A percentile compares a stretch with the other conserved stretches of the same genome.
These are phyloP conservation scores for Monoraphidium neglectum DNA, from an alignment of 139 green algal species.

Conservation along the genomic window DNA sequence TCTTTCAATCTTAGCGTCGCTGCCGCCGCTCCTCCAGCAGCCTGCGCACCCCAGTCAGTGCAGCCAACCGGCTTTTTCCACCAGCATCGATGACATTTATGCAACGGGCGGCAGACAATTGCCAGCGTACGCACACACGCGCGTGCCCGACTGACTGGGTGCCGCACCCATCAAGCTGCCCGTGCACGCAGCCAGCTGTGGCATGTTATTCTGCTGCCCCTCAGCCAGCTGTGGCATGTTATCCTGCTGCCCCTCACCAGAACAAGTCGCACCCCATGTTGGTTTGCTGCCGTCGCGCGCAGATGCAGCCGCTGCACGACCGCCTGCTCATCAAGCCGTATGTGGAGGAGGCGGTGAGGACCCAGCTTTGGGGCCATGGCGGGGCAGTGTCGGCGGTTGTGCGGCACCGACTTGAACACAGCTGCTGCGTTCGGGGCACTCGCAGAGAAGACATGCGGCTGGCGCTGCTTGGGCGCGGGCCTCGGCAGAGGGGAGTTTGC, in stretches of 20 bases:
- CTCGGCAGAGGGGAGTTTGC: neutral
- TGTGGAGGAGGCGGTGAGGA: slow-evolving; percentile 38
- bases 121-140: too few relatives aligned
- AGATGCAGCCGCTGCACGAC: slow-evolving; percentile 53
- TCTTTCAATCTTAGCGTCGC: neutral
- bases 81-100: too few relatives aligned
- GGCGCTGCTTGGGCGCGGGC: neutral
- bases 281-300: neutral
- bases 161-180: too few relatives aligned
- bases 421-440: neutral
- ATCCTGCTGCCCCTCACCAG: neutral
- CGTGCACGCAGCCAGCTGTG: too few relatives aligned
- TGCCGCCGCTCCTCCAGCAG: neutral
- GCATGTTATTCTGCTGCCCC: too few relatives aligned
- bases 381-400: neutral
- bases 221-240: too few relatives aligned
- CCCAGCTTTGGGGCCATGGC: neutral
- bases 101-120: too few relatives aligned
- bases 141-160: too few relatives aligned
- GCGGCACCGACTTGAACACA: neutral
- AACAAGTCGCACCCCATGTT: neutral
- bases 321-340: slow-evolving; percentile 49
- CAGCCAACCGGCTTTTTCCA: too few relatives aligned
- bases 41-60: too few relatives aligned
- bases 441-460: neutral